Conservation (phyloP, 108 stramenopile species). For the Nannochloropsis gaditana region DNA sequence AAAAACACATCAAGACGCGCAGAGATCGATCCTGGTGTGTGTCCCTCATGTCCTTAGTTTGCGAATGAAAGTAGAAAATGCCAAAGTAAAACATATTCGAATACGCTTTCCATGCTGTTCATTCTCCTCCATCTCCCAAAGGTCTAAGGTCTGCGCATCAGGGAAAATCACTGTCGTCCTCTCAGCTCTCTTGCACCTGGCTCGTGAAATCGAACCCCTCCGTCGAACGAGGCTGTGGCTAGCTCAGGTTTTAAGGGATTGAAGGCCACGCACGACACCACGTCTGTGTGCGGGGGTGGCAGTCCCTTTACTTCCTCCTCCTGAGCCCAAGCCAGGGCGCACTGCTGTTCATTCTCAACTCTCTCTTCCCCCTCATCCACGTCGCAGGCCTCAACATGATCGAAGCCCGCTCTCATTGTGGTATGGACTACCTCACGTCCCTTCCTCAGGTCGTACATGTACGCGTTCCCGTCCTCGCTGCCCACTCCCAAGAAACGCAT, state of each 20-base stretch:
- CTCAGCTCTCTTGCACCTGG: neutral
- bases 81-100: too few relatives aligned
- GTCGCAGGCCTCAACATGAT: neutral
- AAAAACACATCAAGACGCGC: too few relatives aligned
- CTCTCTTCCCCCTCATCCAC: neutral
- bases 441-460: constrained; percentile 20
- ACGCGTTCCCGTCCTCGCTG: constrained; percentile 24
- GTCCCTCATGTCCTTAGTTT: too few relatives aligned
- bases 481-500: constrained; percentile 26
- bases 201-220: constrained; percentile 23
- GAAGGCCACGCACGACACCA: constrained; percentile 31
- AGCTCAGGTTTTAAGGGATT: constrained; percentile 29
- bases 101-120: too few relatives aligned
- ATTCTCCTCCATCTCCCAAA: too few relatives aligned
- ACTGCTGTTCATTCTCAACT: neutral
- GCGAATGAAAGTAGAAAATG: too few relatives aligned
- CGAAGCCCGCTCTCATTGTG: neutral
- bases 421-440: constrained; percentile 2
- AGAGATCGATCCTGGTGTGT: too few relatives aligned
- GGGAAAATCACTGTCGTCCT: too few relatives aligned
- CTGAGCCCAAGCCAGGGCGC: neutral
- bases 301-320: neutral
- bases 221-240: constrained; percentile 30
- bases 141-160: too few relatives aligned
- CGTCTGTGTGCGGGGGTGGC: constrained; percentile 21